Conservation (phyloP, 176 grass and related monocot genomes). For the Carex littledalei region DNA sequence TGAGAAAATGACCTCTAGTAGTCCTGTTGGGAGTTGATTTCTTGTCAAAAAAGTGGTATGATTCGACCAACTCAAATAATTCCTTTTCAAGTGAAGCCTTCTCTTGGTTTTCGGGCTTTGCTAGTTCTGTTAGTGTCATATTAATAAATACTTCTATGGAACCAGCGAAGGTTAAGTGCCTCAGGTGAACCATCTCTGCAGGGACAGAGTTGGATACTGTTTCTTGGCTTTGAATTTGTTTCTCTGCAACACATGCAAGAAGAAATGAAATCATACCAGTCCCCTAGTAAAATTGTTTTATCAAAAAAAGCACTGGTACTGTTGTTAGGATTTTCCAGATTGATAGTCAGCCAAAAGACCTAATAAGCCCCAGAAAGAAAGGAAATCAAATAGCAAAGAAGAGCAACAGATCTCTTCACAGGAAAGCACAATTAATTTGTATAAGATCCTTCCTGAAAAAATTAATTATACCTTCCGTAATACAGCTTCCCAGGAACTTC, state of each 20-base stretch:
- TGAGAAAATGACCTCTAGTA: conserved; percentile 43
- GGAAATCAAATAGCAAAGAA: too few species aligned
- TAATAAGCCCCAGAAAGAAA: not conserved
- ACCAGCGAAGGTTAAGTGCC: conserved; percentile 37
- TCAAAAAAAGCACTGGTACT: conserved; percentile 2
- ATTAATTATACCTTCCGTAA: conserved; percentile 52
- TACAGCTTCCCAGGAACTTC: conserved; percentile 41
- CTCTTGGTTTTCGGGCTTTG: conserved; percentile 39
- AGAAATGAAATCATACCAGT: conserved; percentile 27
- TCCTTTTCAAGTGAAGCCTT: conserved; percentile 62
- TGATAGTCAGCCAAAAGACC: not conserved
- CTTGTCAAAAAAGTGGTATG: conserved; percentile 43
- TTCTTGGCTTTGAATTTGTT: conserved; percentile 56
- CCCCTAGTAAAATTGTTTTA: not conserved
- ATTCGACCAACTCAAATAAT: conserved; percentile 61
- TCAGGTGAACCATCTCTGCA: conserved; percentile 32
- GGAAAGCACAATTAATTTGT: not conserved
- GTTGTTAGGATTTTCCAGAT: conserved; percentile 5
- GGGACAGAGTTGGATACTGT: conserved; percentile 23
- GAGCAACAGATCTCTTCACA: not conserved
- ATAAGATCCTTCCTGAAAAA: not conserved
- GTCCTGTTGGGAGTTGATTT: conserved; percentile 45
- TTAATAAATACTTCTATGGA: conserved; percentile 65
- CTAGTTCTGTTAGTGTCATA: conserved; percentile 50
- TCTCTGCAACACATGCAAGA: conserved; percentile 37